Base-by-base conservation (phyloP, 2,329 filamentous ascomycete genomes). In the Alternaria brassicae region DNA sequence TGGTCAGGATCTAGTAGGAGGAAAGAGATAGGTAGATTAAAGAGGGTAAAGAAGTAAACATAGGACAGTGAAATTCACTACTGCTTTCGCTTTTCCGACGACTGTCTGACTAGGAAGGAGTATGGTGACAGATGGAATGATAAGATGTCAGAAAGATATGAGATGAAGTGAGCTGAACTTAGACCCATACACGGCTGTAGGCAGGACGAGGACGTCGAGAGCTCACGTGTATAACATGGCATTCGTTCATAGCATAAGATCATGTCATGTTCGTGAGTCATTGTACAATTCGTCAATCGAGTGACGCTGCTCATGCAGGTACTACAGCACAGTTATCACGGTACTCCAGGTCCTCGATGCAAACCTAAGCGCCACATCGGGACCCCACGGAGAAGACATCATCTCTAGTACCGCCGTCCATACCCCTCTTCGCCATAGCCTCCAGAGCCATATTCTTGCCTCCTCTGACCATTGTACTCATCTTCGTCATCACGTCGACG, bases 401-500 rank as follows among this genome's bases (percentile, higher is more conserved):
- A 55, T 51, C 8, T 34, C 47, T 54, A 70, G 47, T 71, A 71
- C 42, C 67, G 61, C 37, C 65, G 53, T 37, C 54, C 63, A 49
- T 69, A 70, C 3, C 65, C 61, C 39, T 71, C 65, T 13, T 70
- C 61, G 6, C 65, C 15, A 42, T 36, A 54, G 17, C 67, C 63
- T 15, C 59, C 61, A 25, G 60, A 67, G 19, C 69, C 65, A 57
- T 62, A 47, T 42, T 70, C 55, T 28, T 68, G 64, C 45, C 64
- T 63, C 15, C 61, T 41, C 25, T 61, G 56, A 19, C 67, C 65
- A 19, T 62, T 65, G 21, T 63, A 68, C 28, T 63, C 60, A 30
- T 60, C 60, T 10, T 62, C 63, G 17, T 63, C 63, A 8, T 63
- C 63, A 15, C 58, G 48, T 8, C 55, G 60, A 25, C 60, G 51